Evolutionary conservation across 192 early-diverging fungal species (phyloP).

Genomic region (Coemansia sp.): DNA sequence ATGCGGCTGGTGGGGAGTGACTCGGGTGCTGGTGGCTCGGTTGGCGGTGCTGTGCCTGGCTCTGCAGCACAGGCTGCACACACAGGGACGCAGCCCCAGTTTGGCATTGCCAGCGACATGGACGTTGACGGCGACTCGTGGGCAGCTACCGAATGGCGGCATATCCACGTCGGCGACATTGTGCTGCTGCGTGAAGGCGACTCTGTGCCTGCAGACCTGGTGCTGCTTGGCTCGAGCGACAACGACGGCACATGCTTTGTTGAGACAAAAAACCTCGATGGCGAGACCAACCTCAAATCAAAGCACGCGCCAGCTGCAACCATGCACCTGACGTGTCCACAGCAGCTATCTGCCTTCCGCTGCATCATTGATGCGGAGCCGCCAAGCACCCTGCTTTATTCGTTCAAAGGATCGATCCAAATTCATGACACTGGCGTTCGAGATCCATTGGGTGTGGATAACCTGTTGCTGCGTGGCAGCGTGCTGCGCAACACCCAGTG

Average conservation of each 20-base stretch:
- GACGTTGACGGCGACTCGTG: conserved; percentile 51
- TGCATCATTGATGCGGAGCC: conserved; percentile 81
- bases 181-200: conserved; percentile 81
- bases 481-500: conserved; percentile 89
- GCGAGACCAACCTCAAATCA: conserved; percentile 96
- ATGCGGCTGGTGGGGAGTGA: conserved; percentile 53
- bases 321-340: conserved; percentile 54
- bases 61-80: background rate
- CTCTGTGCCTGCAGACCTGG: conserved; percentile 86
- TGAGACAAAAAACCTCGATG: conserved; percentile 98
- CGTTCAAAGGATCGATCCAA: conserved; percentile 72
- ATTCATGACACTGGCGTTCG: background rate
- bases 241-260: conserved; percentile 82
- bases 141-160: conserved; percentile 74
- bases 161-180: conserved; percentile 86
- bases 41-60: conserved; percentile 16
- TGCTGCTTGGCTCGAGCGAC: conserved; percentile 84
- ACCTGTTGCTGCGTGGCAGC: conserved; percentile 88
- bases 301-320: conserved; percentile 69
- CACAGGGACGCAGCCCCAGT: background rate
- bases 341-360: conserved; percentile 58
- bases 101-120: conserved; percentile 11
- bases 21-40: conserved; percentile 37
- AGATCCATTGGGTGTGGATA: conserved; percentile 66
- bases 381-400: conserved; percentile 85